A percentile compares a stretch with the other conserved stretches of the same genome.
phyloP scores from a whole-genome alignment of 2,329 filamentous ascomycete species.

The Claviceps humidiphila region DNA sequence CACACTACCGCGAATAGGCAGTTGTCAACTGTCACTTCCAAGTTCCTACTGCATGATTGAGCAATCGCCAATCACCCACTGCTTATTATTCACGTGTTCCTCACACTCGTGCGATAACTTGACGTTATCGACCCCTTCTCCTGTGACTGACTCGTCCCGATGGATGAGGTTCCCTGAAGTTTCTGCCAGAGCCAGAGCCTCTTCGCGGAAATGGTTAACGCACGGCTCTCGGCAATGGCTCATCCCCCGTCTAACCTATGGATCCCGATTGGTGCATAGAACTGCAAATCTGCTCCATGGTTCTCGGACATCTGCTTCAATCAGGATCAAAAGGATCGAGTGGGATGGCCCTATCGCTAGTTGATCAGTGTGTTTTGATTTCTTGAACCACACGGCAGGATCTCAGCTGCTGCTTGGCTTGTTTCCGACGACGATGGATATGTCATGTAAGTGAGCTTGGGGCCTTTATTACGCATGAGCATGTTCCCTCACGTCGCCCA shows the following conservation, averaged over 20 bases:
- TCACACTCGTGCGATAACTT: too few relatives aligned
- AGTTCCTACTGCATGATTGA: too few relatives aligned
- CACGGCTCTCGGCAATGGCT: not conserved
- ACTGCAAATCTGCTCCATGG: not conserved
- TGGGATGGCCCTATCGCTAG: not conserved
- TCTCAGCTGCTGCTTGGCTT: not conserved
- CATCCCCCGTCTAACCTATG: not conserved
- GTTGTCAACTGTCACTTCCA: too few relatives aligned
- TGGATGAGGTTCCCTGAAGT: not conserved
- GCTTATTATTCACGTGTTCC: too few relatives aligned
- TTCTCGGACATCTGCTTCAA: not conserved
- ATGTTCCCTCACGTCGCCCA: not conserved
- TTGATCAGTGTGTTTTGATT: not conserved
- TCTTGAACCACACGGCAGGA: not conserved
- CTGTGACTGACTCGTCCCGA: not conserved
- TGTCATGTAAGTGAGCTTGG: not conserved
- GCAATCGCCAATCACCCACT: too few relatives aligned
- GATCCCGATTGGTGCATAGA: not conserved
- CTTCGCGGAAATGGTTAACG: not conserved
- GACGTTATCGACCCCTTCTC: too few relatives aligned
- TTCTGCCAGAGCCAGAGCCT: not conserved
- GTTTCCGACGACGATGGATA: not conserved
- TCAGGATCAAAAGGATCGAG: not conserved
- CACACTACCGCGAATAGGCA: too few relatives aligned
- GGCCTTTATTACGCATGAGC: not conserved